These are phyloP conservation scores for Zarea fungicola DNA, from an alignment of 2,329 filamentous ascomycete species.

Conservation along the genomic window DNA sequence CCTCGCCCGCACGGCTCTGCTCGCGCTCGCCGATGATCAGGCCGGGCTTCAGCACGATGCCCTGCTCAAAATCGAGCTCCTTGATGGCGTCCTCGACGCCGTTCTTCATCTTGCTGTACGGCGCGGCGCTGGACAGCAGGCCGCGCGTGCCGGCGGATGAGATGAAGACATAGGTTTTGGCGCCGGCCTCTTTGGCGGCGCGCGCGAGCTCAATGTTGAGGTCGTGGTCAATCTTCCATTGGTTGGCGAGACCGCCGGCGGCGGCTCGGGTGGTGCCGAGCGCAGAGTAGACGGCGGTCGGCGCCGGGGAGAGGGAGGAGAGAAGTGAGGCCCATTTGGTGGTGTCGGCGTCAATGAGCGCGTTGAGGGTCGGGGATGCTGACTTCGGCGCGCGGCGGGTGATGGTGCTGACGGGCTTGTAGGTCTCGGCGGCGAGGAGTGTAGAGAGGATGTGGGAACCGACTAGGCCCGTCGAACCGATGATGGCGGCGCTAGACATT, in stretches of 20 bases:
- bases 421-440: conserved; percentile 51
- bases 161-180: conserved; percentile 71
- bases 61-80: conserved; percentile 68
- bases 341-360: conserved; percentile 60
- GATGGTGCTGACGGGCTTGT: conserved; percentile 56
- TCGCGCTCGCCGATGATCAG: conserved; percentile 68
- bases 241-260: conserved; percentile 71
- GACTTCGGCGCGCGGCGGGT: conserved; percentile 59
- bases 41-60: conserved; percentile 69
- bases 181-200: conserved; percentile 67
- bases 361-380: conserved; percentile 53
- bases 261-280: conserved; percentile 73
- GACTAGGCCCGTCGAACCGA: conserved; percentile 62
- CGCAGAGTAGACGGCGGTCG: conserved; percentile 66
- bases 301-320: conserved; percentile 46
- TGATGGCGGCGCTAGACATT: conserved; percentile 43
- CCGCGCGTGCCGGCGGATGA: conserved; percentile 50
- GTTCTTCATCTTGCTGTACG: conserved; percentile 69
- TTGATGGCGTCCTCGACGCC: conserved; percentile 77
- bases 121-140: conserved; percentile 36
- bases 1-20: conserved; percentile 54
- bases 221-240: conserved; percentile 85
- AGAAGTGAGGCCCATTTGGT: conserved; percentile 63
- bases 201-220: conserved; percentile 74
- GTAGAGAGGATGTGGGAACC: conserved; percentile 69